Evolutionary conservation across 2,329 filamentous ascomycete genomes (phyloP).

Genomic region (Pestalotiopsis sp.): DNA sequence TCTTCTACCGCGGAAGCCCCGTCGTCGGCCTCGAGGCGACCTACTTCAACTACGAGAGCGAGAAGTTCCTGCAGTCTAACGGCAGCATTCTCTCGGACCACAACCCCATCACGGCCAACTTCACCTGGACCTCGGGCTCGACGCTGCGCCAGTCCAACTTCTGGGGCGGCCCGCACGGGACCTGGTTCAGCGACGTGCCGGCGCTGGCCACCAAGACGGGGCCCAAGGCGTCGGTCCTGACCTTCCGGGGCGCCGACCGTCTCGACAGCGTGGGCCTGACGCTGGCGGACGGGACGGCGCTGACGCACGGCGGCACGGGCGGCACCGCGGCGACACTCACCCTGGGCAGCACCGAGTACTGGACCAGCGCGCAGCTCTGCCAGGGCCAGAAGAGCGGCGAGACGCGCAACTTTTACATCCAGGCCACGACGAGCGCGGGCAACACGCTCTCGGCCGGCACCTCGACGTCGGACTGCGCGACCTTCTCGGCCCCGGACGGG

Average conservation of each 20-base stretch:
- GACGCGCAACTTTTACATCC: conserved; percentile 59
- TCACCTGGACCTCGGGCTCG: conserved; percentile 44
- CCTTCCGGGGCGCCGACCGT: conserved; percentile 49
- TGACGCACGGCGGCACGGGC: conserved; percentile 57
- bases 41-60: conserved; percentile 56
- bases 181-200: conserved; percentile 59
- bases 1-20: conserved; percentile 60
- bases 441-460: conserved; percentile 47
- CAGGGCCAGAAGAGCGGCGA: conserved; percentile 45
- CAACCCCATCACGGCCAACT: conserved; percentile 63
- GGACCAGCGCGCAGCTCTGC: conserved; percentile 53
- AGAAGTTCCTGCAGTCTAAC: conserved; percentile 58
- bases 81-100: conserved; percentile 65
- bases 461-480: conserved; percentile 48
- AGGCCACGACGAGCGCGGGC: conserved; percentile 54
- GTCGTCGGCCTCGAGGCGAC: conserved; percentile 49
- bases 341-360: conserved; percentile 49
- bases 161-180: conserved; percentile 51
- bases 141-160: conserved; percentile 46
- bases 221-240: conserved; percentile 40
- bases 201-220: conserved; percentile 35
- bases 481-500: conserved; percentile 47
- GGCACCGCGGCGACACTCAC: conserved; percentile 45
- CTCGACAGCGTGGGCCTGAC: conserved; percentile 54
- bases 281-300: conserved; percentile 48